These are phyloP conservation scores for Oryza meridionalis DNA, from an alignment of 176 grass and related monocot species.

Conservation along the genomic window DNA sequence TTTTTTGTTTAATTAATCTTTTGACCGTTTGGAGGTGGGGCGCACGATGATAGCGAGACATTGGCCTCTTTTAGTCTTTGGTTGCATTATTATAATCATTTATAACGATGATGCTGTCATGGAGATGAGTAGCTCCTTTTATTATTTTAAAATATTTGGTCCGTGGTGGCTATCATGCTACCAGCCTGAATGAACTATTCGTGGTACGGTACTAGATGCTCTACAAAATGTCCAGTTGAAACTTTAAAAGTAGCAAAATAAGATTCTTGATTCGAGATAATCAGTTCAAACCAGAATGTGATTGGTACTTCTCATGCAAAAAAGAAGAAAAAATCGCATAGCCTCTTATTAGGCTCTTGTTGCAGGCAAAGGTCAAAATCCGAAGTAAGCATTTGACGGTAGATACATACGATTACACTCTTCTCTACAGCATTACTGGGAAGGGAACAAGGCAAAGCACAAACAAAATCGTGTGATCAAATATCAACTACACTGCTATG, in stretches of 20 bases:
- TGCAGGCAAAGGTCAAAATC: constrained; percentile 24
- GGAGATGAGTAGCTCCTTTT: constrained; percentile 1
- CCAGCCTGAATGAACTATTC: background rate
- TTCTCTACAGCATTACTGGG: constrained; percentile 5
- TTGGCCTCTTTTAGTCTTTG: constrained; percentile 4
- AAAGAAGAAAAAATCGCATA: background rate
- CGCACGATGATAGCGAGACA: constrained; percentile 42
- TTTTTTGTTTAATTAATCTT: background rate
- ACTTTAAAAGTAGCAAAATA: background rate
- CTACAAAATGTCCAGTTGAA: background rate
- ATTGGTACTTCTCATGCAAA: background rate
- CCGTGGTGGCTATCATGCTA: background rate
- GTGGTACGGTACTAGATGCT: background rate
- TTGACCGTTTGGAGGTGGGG: constrained; percentile 11
- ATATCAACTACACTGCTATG: background rate
- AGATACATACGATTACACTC: constrained; percentile 35
- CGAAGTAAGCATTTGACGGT: background rate
- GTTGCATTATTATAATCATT: background rate
- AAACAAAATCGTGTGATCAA: constrained; percentile 31
- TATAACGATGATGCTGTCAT: constrained; percentile 19
- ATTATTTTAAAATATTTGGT: background rate
- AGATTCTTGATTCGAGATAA: background rate
- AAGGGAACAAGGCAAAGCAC: background rate
- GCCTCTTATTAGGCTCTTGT: background rate
- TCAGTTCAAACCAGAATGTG: background rate